A percentile compares a stretch with the other conserved stretches of the same genome.
Conservation (phyloP, 1,284 basidiomycete species). For the Puccinia brachypodii region DNA sequence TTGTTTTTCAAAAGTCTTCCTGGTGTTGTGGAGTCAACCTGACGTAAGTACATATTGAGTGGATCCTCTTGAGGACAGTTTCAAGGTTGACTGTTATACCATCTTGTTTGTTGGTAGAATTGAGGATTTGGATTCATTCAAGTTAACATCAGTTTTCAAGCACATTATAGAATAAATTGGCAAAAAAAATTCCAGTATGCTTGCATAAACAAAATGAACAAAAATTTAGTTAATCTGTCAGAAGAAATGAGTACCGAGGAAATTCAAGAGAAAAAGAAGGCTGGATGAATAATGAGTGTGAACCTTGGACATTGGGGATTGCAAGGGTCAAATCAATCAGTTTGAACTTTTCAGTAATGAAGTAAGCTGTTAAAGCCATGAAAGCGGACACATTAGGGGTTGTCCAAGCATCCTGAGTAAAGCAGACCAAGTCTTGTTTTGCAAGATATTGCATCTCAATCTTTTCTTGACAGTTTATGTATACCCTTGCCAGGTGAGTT, state of each 20-base stretch:
- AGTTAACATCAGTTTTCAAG: too few relatives aligned
- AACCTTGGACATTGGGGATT: neutral
- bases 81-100: neutral
- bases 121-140: too few relatives aligned
- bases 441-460: neutral
- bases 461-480: neutral
- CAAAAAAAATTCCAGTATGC: too few relatives aligned
- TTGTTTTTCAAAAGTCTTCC: neutral
- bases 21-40: neutral
- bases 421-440: neutral
- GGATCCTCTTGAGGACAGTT: neutral
- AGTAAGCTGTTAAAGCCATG: neutral
- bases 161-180: too few relatives aligned
- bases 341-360: neutral
- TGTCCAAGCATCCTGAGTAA: slow-evolving; percentile 2
- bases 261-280: neutral
- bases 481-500: neutral
- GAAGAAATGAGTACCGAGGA: too few relatives aligned
- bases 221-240: too few relatives aligned
- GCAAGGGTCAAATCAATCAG: neutral
- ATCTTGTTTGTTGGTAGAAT: too few relatives aligned
- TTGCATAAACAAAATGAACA: too few relatives aligned
- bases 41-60: neutral
- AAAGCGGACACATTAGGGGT: neutral
- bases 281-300: neutral